phyloP scores from a whole-genome alignment of 2,329 filamentous ascomycete genomes.

The Xylaria arbuscula region DNA sequence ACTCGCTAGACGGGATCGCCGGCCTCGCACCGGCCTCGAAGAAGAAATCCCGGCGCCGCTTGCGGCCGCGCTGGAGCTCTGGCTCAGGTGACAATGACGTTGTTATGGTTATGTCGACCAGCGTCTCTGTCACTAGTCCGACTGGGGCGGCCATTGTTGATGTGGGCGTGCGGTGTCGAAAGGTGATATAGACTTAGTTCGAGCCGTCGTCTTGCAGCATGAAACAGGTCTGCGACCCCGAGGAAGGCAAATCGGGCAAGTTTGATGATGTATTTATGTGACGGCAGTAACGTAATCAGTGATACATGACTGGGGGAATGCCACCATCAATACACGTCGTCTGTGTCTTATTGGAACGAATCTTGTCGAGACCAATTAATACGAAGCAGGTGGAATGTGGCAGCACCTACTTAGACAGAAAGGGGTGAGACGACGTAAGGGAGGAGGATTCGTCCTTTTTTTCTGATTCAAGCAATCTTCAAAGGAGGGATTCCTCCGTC shows the following conservation, averaged over 20 bases:
- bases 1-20: slow-evolving; percentile 52
- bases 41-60: slow-evolving; percentile 52
- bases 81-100: slow-evolving; percentile 48
- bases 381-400: slow-evolving; percentile 25
- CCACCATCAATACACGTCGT: neutral
- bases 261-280: slow-evolving; percentile 5
- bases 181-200: neutral
- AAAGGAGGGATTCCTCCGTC: slow-evolving; percentile 23
- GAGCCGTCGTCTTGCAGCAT: neutral
- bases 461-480: slow-evolving; percentile 37
- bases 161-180: neutral
- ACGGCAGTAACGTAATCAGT: neutral
- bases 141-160: slow-evolving; percentile 43
- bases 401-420: neutral
- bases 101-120: slow-evolving; percentile 44
- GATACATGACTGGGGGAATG: neutral
- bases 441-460: slow-evolving; percentile 19
- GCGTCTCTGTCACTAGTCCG: slow-evolving; percentile 39
- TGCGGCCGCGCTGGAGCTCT: slow-evolving; percentile 53
- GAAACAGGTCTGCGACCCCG: neutral
- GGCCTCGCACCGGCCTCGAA: slow-evolving; percentile 43
- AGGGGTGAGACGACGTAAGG: slow-evolving; percentile 20
- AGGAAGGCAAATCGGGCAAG: too few relatives aligned
- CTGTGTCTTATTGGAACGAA: neutral
- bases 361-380: slow-evolving; percentile 16